These are phyloP conservation scores for Capsella bursapastoris DNA, from an alignment of 345 rosid species.

Conservation along the genomic window DNA sequence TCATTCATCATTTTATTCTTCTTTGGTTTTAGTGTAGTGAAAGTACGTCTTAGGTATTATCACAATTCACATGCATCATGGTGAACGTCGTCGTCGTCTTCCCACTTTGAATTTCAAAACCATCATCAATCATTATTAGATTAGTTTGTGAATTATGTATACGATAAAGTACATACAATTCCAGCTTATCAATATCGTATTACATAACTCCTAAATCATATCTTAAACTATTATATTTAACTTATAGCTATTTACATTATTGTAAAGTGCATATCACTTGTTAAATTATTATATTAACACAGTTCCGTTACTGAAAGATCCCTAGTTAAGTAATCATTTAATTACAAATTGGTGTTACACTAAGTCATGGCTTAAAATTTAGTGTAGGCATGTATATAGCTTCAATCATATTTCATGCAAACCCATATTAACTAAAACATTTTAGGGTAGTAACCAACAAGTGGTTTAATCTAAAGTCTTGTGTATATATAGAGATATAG, in stretches of 20 bases:
- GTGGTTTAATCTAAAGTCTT: not conserved
- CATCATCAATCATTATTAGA: constrained; percentile 21
- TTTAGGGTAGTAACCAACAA: not conserved
- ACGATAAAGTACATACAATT: no score
- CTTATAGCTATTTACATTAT: no score
- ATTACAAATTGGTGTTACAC: no score
- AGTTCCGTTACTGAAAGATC: no score
- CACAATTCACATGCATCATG: constrained; percentile 23
- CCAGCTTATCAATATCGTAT: no score
- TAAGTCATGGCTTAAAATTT: no score
- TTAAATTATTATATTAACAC: no score
- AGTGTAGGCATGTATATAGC: not conserved
- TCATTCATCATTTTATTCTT: constrained; percentile 59
- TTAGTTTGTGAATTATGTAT: not conserved
- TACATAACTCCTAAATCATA: no score
- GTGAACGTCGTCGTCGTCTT: constrained; percentile 13
- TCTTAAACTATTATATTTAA: no score
- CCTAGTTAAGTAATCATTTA: no score
- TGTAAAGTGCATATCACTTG: no score
- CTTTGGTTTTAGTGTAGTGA: constrained; percentile 70
- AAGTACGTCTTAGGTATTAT: constrained; percentile 50
- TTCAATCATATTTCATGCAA: constrained; percentile 13
- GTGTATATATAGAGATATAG: not conserved
- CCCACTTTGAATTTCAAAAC: constrained; percentile 31
- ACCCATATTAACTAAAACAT: not conserved